Evolutionary conservation across 805 yeast genomes (phyloP).

Genomic region (Lachancea nothofagi): DNA sequence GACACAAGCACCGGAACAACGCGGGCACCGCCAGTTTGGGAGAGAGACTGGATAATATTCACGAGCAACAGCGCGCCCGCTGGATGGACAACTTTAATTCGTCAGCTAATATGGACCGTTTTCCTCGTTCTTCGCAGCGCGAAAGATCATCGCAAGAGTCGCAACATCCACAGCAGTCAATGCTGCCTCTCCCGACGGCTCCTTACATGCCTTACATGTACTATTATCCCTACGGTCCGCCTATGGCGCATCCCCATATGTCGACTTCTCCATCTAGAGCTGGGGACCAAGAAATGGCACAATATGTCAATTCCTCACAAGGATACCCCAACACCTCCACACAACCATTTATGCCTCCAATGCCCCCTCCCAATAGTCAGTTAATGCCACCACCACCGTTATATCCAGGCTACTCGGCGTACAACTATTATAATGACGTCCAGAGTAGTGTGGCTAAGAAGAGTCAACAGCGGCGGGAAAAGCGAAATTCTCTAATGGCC

Average conservation of each 20-base stretch:
- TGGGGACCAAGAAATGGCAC: constrained; percentile 15
- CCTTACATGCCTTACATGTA: constrained; percentile 25
- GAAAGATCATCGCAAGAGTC: constrained; percentile 7
- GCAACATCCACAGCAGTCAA: neutral
- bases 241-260: constrained; percentile 17
- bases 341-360: constrained; percentile 26
- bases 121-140: constrained; percentile 2
- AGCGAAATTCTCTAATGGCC: constrained; percentile 21
- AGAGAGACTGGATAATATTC: constrained; percentile 28
- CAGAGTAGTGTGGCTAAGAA: constrained; percentile 6
- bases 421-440: constrained; percentile 13
- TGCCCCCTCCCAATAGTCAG: constrained; percentile 15
- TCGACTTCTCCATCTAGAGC: constrained; percentile 21
- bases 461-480: constrained; percentile 15
- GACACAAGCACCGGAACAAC: constrained; percentile 24
- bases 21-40: constrained; percentile 28
- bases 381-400: constrained; percentile 26
- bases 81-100: constrained; percentile 33
- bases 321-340: constrained; percentile 25
- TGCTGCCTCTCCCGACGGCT: constrained; percentile 1
- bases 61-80: constrained; percentile 23
- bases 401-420: constrained; percentile 17
- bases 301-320: constrained; percentile 17
- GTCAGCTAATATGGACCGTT: constrained; percentile 15
- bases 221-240: constrained; percentile 24